phyloP scores from a whole-genome alignment of 2,329 filamentous ascomycete species.

The Penicillium glabrum region DNA sequence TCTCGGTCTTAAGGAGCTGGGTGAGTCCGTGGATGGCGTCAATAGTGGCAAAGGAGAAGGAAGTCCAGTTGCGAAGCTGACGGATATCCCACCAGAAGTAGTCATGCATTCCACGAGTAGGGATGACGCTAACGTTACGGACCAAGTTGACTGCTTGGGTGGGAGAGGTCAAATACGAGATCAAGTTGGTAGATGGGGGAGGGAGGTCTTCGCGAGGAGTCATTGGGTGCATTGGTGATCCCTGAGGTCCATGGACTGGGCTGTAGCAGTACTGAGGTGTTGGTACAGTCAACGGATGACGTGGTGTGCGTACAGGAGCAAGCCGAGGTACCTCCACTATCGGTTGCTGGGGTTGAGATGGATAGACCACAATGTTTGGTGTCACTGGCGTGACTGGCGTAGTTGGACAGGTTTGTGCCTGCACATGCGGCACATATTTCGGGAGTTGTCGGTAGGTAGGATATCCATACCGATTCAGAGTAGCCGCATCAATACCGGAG shows the following conservation, averaged over 20 bases:
- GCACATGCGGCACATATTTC: slow-evolving; percentile 50
- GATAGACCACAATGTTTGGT: slow-evolving; percentile 39
- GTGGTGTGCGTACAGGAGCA: slow-evolving; percentile 45
- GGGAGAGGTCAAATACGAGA: slow-evolving; percentile 72
- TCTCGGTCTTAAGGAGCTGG: slow-evolving; percentile 68
- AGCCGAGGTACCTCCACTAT: slow-evolving; percentile 38
- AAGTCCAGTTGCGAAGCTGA: slow-evolving; percentile 78
- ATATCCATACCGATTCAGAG: slow-evolving; percentile 72
- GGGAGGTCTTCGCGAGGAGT: slow-evolving; percentile 28
- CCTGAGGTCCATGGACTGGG: slow-evolving; percentile 24
- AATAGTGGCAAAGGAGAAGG: slow-evolving; percentile 73
- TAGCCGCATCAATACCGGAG: slow-evolving; percentile 65
- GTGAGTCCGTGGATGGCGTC: slow-evolving; percentile 71
- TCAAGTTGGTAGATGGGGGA: slow-evolving; percentile 62
- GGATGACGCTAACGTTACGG: slow-evolving; percentile 69
- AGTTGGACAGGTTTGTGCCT: slow-evolving; percentile 42
- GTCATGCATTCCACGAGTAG: slow-evolving; percentile 66
- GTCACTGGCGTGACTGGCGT: slow-evolving; percentile 43
- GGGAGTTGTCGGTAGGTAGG: slow-evolving; percentile 81
- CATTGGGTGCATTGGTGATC: slow-evolving; percentile 25
- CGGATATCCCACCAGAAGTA: slow-evolving; percentile 97
- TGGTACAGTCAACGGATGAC: slow-evolving; percentile 28
- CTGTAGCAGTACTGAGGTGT: slow-evolving; percentile 29
- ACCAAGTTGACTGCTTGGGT: slow-evolving; percentile 84
- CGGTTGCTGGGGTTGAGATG: slow-evolving; percentile 30